phyloP scores from a whole-genome alignment of 2,329 filamentous ascomycete genomes.

The Sporothrix variecibatus region DNA sequence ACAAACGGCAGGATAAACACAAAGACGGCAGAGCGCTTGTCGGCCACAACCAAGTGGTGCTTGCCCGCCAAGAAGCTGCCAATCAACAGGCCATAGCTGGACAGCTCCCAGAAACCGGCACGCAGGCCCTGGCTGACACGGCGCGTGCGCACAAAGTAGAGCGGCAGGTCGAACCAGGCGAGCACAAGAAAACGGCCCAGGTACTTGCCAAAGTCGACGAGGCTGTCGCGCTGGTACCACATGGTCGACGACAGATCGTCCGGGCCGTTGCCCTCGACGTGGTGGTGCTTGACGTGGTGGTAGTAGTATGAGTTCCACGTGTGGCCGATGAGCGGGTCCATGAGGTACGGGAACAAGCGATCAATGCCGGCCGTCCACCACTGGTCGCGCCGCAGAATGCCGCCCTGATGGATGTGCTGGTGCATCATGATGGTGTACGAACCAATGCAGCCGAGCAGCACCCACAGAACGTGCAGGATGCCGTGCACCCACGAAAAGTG shows the following conservation, averaged over 20 bases:
- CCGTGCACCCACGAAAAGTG: slow-evolving; percentile 70
- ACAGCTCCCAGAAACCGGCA: slow-evolving; percentile 62
- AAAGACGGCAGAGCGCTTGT: slow-evolving; percentile 61
- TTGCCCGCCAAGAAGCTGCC: slow-evolving; percentile 38
- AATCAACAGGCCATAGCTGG: slow-evolving; percentile 56
- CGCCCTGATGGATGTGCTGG: slow-evolving; percentile 78
- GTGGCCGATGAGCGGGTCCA: slow-evolving; percentile 77
- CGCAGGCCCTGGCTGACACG: slow-evolving; percentile 57
- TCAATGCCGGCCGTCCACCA: slow-evolving; percentile 52
- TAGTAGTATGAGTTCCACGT: slow-evolving; percentile 86
- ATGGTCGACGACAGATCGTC: slow-evolving; percentile 76
- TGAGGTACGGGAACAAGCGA: slow-evolving; percentile 67
- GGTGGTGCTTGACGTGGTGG: slow-evolving; percentile 84
- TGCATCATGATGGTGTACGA: slow-evolving; percentile 81
- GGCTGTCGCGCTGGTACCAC: slow-evolving; percentile 71
- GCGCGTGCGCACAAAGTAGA: slow-evolving; percentile 70
- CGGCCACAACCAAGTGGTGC: slow-evolving; percentile 43
- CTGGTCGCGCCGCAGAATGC: slow-evolving; percentile 61
- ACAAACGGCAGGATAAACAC: slow-evolving; percentile 67
- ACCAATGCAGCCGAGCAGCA: slow-evolving; percentile 65
- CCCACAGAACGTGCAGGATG: slow-evolving; percentile 64
- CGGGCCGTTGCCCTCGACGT: slow-evolving; percentile 76
- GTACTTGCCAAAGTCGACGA: slow-evolving; percentile 69
- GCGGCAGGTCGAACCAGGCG: slow-evolving; percentile 72
- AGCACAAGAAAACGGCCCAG: slow-evolving; percentile 72